A percentile compares a stretch with the other conserved stretches of the same genome.
phyloP scores from a whole-genome alignment of 352 stramenopile species.

The Phytophthora meadii region DNA sequence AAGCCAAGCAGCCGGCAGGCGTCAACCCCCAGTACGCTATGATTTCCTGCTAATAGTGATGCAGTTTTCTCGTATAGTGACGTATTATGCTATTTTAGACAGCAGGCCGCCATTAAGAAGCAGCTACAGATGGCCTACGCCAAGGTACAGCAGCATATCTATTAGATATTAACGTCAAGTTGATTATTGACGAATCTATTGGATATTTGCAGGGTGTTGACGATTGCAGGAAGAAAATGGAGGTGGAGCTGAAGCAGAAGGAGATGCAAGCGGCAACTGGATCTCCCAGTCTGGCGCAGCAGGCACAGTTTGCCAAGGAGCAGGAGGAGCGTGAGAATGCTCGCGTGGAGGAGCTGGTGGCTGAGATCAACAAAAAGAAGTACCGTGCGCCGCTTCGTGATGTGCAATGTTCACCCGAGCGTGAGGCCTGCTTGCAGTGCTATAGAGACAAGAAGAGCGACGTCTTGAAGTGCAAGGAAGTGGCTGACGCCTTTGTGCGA shows the following conservation, averaged over 20 bases:
- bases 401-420: constrained; percentile 82
- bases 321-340: constrained; percentile 69
- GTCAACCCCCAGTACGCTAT: constrained; percentile 56
- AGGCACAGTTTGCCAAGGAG: constrained; percentile 75
- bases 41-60: not conserved
- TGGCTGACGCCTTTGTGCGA: constrained; percentile 84
- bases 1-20: constrained; percentile 18
- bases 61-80: constrained; percentile 10
- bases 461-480: constrained; percentile 86
- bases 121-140: constrained; percentile 79
- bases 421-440: constrained; percentile 84
- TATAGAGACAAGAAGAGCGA: constrained; percentile 86
- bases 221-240: constrained; percentile 71
- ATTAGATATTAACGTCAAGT: not conserved
- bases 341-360: constrained; percentile 78
- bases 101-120: constrained; percentile 73
- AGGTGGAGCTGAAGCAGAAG: constrained; percentile 55
- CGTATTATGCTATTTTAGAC: constrained; percentile 32
- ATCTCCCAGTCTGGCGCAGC: constrained; percentile 41
- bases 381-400: constrained; percentile 82
- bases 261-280: constrained; percentile 29
- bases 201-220: constrained; percentile 55
- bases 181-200: constrained; percentile 9
- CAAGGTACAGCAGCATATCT: constrained; percentile 48
- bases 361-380: constrained; percentile 85